These are phyloP conservation scores for Viridothelium virens DNA, from an alignment of 495 filamentous ascomycete species.

Conservation along the genomic window DNA sequence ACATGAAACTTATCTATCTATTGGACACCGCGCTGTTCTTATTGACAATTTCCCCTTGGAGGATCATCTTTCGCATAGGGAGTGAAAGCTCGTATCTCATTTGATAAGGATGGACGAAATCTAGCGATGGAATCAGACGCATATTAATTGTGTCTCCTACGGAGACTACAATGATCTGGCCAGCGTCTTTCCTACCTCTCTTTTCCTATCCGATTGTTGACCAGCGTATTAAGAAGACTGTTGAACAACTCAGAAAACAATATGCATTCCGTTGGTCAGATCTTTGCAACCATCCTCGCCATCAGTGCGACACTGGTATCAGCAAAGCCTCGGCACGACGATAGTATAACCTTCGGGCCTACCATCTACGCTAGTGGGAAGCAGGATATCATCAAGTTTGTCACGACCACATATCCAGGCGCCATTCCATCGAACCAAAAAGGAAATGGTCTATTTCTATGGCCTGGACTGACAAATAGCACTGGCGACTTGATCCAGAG, in stretches of 20 bases:
- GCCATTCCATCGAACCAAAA: neutral
- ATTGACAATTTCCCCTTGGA: neutral
- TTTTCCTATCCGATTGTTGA: neutral
- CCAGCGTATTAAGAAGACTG: neutral
- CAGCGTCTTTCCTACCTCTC: neutral
- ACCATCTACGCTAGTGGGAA: neutral
- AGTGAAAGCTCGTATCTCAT: neutral
- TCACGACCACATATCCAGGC: slow-evolving; percentile 4
- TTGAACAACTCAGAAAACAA: neutral
- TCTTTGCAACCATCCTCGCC: neutral
- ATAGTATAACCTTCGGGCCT: slow-evolving; percentile 1
- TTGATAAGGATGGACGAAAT: neutral
- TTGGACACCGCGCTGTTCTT: neutral
- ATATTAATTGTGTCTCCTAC: neutral
- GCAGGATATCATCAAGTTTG: neutral
- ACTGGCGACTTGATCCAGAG: slow-evolving; percentile 1
- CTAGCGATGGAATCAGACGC: neutral
- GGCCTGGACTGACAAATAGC: slow-evolving; percentile 4
- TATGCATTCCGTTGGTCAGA: neutral
- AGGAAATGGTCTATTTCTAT: neutral
- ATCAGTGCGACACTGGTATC: neutral
- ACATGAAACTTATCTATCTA: slow-evolving; percentile 2
- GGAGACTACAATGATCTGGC: neutral
- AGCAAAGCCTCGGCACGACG: neutral
- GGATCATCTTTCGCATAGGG: neutral